These are phyloP conservation scores for Fusarium guadeloupense DNA, from an alignment of 2,329 filamentous ascomycete genomes.

Conservation along the genomic window DNA sequence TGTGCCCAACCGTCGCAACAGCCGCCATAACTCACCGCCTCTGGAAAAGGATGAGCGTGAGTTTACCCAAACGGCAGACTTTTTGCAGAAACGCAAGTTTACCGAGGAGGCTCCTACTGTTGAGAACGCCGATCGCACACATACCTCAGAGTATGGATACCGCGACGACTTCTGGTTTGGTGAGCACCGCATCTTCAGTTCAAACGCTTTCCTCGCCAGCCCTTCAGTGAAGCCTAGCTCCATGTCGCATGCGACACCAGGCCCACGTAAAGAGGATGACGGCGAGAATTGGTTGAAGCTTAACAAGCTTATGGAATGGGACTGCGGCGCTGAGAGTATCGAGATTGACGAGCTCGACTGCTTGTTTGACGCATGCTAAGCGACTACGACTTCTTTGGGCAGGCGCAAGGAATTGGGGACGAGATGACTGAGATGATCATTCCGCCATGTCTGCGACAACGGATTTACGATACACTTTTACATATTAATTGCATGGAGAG, in stretches of 20 bases:
- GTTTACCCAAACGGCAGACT: conserved; percentile 94
- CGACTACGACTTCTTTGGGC: conserved; percentile 20
- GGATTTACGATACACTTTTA: conserved; percentile 35
- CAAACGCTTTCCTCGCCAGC: conserved; percentile 61
- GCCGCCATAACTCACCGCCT: conserved; percentile 82
- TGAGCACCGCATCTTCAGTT: conserved; percentile 51
- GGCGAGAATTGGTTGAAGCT: conserved; percentile 54
- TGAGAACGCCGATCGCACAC: conserved; percentile 45
- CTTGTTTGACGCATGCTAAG: conserved; percentile 78
- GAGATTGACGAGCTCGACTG: conserved; percentile 93
- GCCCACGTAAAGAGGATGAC: conserved; percentile 51
- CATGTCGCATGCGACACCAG: conserved; percentile 38
- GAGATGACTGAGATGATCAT: conserved; percentile 36
- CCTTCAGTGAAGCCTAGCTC: conserved; percentile 59
- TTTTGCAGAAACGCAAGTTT: conserved; percentile 74
- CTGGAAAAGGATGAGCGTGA: conserved; percentile 95
- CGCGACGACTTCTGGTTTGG: conserved; percentile 65
- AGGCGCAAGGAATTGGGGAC: conserved; percentile 34
- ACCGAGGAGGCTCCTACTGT: conserved; percentile 51
- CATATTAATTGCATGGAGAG: conserved; percentile 41
- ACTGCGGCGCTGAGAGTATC: conserved; percentile 84
- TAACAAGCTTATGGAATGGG: conserved; percentile 61
- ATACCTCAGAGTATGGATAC: conserved; percentile 48
- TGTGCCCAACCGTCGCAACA: conserved; percentile 51
- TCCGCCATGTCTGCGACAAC: conserved; percentile 41